Base-by-base conservation (phyloP, 148 eudicot species). In the Rhododendron mucronatum region DNA sequence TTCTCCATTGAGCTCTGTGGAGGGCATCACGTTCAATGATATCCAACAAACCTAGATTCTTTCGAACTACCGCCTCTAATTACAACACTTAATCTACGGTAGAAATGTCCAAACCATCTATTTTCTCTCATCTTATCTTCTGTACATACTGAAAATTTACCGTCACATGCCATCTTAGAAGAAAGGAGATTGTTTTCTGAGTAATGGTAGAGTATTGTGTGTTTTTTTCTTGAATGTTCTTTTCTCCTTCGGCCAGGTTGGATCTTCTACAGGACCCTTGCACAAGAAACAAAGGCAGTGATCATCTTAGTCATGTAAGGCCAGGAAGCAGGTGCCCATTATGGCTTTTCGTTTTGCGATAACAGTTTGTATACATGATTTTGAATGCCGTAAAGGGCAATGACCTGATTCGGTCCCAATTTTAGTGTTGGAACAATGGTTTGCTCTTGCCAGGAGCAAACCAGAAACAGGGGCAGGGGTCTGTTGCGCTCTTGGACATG, bases 211-310 rank as follows among this genome's bases (percentile, higher is more conserved):
- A 39, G 59, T 44, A 23, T 7, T n/a, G 14, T 65, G 82, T 10
- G 13, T 4, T 14, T 61, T 30, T 45, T 47, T 61, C 30, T 44
- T 21, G 16, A 13, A 30, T 23, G 7, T 44, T 81, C 9, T 81
- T 12, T 51, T 35, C 13, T 41, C 4, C 20, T 81, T 50, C 57
- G 80, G 80, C 37, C 85, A 86, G 88, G 88, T 82, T 81, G 84
- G 76, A 86, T 86, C 88, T 81, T 71, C 84, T 74, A 9, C 73
- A 10, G 84, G 51, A 20, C 88, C 88, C 30, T 82, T 74, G 80
- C 85, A 86, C 73, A 86, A 86, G 88, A 86, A 86, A 82, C 88
- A 71, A 28, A 86, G 30, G 77, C 88, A 73, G 75, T 86, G 67
- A 82, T 41, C 35, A 65, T 26, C n/a, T 69, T 51, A 15, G 21